Evolutionary conservation across 495 filamentous ascomycete species (phyloP).

Genomic region (Aspergillus olivimuriae): DNA sequence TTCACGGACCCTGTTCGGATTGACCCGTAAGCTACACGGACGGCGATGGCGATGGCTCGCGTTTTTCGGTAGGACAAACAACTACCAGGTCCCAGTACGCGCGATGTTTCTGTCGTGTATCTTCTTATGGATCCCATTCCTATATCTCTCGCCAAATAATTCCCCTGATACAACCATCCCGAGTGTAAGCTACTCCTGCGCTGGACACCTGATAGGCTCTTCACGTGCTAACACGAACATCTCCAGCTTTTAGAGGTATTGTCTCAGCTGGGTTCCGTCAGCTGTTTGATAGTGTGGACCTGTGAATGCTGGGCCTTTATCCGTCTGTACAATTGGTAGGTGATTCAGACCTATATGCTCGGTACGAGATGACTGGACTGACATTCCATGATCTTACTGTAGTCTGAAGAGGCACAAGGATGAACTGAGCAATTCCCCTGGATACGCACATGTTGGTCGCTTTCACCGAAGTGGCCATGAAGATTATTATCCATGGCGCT

Average conservation of each 20-base stretch:
- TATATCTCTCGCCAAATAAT: slow-evolving; percentile 20
- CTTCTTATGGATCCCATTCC: slow-evolving; percentile 41
- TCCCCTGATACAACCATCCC: slow-evolving; percentile 9
- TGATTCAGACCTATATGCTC: neutral
- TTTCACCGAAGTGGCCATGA: slow-evolving; percentile 17
- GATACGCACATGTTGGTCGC: slow-evolving; percentile 24
- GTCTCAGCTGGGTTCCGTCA: slow-evolving; percentile 30
- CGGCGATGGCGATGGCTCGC: slow-evolving; percentile 14
- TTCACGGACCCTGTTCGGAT: slow-evolving; percentile 38
- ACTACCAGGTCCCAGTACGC: slow-evolving; percentile 26
- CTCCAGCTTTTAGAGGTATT: slow-evolving; percentile 30
- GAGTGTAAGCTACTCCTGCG: neutral
- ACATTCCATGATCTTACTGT: neutral
- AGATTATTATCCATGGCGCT: slow-evolving; percentile 36
- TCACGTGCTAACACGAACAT: too few species aligned
- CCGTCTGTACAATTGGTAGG: slow-evolving; percentile 32
- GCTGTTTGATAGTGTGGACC: slow-evolving; percentile 38
- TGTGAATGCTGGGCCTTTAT: slow-evolving; percentile 41
- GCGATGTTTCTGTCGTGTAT: slow-evolving; percentile 32
- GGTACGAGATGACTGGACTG: neutral
- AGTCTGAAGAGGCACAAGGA: slow-evolving; percentile 22
- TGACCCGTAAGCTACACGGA: slow-evolving; percentile 28
- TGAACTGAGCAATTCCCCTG: slow-evolving; percentile 15
- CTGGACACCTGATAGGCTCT: neutral
- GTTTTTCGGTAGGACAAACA: slow-evolving; percentile 29